Percentiles rank a stretch among this genome's conserved stretches.
phyloP scores from a whole-genome alignment of 768 basidiomycete genomes.

The Russula sp. region DNA sequence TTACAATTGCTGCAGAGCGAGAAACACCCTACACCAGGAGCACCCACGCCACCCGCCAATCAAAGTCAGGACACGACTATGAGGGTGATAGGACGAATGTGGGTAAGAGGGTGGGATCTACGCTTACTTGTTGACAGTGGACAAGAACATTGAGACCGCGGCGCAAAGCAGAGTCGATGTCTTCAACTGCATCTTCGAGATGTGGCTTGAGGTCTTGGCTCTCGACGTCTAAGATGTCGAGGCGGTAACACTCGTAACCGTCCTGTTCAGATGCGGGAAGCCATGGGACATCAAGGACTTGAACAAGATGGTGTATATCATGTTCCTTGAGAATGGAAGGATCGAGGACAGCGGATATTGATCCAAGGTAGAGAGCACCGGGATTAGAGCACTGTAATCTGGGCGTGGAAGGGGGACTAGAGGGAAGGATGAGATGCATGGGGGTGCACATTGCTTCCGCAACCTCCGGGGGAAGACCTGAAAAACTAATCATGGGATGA shows the following conservation, averaged over 20 bases:
- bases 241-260: conserved; percentile 53
- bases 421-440: conserved; percentile 68
- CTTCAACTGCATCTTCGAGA: conserved; percentile 62
- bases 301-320: conserved; percentile 58
- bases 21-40: conserved; percentile 60
- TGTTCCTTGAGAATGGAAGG: conserved; percentile 48
- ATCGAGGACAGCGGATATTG: conserved; percentile 59
- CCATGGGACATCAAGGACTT: conserved; percentile 67
- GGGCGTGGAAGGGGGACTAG: conserved; percentile 31
- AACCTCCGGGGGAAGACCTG: conserved; percentile 67
- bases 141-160: conserved; percentile 67
- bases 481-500: conserved; percentile 69
- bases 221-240: conserved; percentile 63
- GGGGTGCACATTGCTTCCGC: conserved; percentile 84
- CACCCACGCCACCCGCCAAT: conserved; percentile 11
- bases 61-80: conserved; percentile 22
- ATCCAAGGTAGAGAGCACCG: conserved; percentile 69
- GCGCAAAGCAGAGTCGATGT: conserved; percentile 60
- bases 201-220: conserved; percentile 63
- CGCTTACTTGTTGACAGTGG: conserved; percentile 75
- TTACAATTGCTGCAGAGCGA: conserved; percentile 71
- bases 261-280: conserved; percentile 41
- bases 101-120: conserved; percentile 6
- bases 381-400: conserved; percentile 31
- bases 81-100: conserved; percentile 13